Evolutionary conservation across 768 basidiomycete species (phyloP).

Genomic region (Lactarius vividus): DNA sequence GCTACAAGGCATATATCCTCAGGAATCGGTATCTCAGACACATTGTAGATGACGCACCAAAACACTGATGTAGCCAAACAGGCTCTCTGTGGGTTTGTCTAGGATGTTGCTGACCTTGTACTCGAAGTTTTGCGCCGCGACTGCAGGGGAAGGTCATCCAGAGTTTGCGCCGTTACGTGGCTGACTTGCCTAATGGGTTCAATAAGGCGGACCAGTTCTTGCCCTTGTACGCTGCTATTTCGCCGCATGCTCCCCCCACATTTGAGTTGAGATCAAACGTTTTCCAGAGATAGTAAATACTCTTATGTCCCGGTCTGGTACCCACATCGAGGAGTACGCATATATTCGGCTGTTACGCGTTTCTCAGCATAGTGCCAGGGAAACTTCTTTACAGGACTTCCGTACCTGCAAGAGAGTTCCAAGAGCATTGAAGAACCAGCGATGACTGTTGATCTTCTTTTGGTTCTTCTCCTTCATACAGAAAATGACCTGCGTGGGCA

Average conservation of each 20-base stretch:
- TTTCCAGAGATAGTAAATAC: conserved; percentile 95
- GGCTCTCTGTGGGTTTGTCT: conserved; percentile 83
- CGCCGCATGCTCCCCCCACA: conserved; percentile 96
- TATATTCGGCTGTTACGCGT: conserved; percentile 66
- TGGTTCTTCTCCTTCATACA: conserved; percentile 92
- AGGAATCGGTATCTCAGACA: not conserved
- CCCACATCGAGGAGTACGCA: conserved; percentile 94
- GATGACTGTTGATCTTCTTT: conserved; percentile 95
- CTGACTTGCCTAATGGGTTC: conserved; percentile 72
- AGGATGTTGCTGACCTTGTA: conserved; percentile 91
- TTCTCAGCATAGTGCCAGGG: conserved; percentile 4
- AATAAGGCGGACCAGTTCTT: conserved; percentile 76
- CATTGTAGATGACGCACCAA: conserved; percentile 46
- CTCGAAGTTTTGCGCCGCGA: conserved; percentile 95
- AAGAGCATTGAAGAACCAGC: conserved; percentile 98
- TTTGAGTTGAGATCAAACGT: conserved; percentile 89
- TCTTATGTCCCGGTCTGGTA: conserved; percentile 83
- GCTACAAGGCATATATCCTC: conserved; percentile 40
- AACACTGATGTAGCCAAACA: conserved; percentile 97
- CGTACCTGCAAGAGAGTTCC: conserved; percentile 75
- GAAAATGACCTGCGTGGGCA: conserved; percentile 92
- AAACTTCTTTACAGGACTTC: not conserved
- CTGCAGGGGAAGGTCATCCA: conserved; percentile 36
- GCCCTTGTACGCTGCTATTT: conserved; percentile 91
- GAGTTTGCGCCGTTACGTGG: not conserved